Evolutionary conservation across 116 monocot genomes (phyloP), one percentile per base, ranked within the genome.

Genomic region (Cymodocea nodosa): DNA sequence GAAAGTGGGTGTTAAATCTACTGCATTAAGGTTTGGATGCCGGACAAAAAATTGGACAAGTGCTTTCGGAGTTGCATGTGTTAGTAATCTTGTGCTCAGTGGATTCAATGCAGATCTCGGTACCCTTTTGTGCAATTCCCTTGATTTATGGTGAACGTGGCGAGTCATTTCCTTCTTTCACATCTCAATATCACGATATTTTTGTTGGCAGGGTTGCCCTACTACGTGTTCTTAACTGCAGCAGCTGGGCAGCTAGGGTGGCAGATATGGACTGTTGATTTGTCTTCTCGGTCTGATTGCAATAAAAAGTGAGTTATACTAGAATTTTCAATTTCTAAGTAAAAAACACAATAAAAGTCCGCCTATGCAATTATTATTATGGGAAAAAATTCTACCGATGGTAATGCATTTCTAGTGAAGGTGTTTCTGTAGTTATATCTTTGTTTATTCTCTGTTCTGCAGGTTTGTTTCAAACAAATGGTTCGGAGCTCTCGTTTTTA

Each of bases 381-480:
- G 30, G 3, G 3, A 30, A 30, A 30, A 30, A 30, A 30, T 1
- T 1, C 30, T 30, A 30, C 3, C 30, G 30, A 30, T 30, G 3
- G 30, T 30, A 30, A 30, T 30, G 30, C 30, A 30, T 30, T 30
- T n/a, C n/a, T n/a, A n/a, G n/a, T n/a, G n/a, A n/a, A n/a, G n/a
- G n/a, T n/a, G n/a, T n/a, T 39, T 44, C 9, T 44, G 7, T 44
- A 44, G 44, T 44, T 44, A 44, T 10, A 44, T 8, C 12, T 10
- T 0, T 44, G 9, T 44, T 44, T 44, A 8, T 44, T 44, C 35
- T 39, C 24, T 60, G 56, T 13, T 48, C 39, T 65, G 23, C 76
- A 94, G 94, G 77, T 94, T 94, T 73, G 75, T 85, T 75, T 94
- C 94, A 22, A 94, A 94, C 69, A 90, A 94, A 59, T 94, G 90